Evolutionary conservation across 352 stramenopile genomes (phyloP).

Genomic region (Pythium monospermum): DNA sequence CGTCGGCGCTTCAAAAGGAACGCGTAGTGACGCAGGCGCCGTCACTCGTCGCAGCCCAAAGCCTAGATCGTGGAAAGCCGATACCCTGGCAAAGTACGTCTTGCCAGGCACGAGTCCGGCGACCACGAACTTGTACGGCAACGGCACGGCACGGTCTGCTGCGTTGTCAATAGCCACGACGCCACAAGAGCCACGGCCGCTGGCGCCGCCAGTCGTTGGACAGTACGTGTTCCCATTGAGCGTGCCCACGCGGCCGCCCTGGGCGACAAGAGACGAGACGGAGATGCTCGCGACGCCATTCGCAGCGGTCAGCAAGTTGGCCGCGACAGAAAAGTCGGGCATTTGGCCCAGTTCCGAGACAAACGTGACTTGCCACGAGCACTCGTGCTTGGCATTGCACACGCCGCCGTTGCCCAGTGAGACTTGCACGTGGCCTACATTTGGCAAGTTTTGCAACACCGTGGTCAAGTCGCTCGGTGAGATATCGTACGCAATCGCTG

Average conservation of each 20-base stretch:
- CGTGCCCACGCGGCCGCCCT: slow-evolving; percentile 30
- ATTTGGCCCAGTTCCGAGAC: slow-evolving; percentile 54
- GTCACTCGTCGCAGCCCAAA: slow-evolving; percentile 54
- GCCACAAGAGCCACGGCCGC: slow-evolving; percentile 34
- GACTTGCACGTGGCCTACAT: slow-evolving; percentile 90
- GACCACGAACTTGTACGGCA: slow-evolving; percentile 54
- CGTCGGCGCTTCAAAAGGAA: slow-evolving; percentile 61
- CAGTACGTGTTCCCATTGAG: slow-evolving; percentile 48
- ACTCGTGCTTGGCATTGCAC: slow-evolving; percentile 49
- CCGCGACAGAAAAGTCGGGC: slow-evolving; percentile 35
- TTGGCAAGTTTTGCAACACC: slow-evolving; percentile 90
- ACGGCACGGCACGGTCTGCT: slow-evolving; percentile 8
- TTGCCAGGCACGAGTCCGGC: slow-evolving; percentile 43
- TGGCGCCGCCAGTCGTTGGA: slow-evolving; percentile 27
- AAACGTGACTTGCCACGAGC: slow-evolving; percentile 79
- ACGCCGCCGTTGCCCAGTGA: slow-evolving; percentile 20
- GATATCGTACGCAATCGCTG: slow-evolving; percentile 67
- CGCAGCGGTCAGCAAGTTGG: slow-evolving; percentile 41
- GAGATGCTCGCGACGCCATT: slow-evolving; percentile 33
- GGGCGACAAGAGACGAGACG: slow-evolving; percentile 22
- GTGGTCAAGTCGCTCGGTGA: slow-evolving; percentile 56
- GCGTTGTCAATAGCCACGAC: slow-evolving; percentile 21
- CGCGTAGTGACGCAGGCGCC: slow-evolving; percentile 45
- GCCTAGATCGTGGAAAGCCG: slow-evolving; percentile 58
- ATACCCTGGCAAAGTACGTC: slow-evolving; percentile 69